Evolutionary conservation across 2,329 filamentous ascomycete species (phyloP).

Genomic region (Furcasterigmium sp.): DNA sequence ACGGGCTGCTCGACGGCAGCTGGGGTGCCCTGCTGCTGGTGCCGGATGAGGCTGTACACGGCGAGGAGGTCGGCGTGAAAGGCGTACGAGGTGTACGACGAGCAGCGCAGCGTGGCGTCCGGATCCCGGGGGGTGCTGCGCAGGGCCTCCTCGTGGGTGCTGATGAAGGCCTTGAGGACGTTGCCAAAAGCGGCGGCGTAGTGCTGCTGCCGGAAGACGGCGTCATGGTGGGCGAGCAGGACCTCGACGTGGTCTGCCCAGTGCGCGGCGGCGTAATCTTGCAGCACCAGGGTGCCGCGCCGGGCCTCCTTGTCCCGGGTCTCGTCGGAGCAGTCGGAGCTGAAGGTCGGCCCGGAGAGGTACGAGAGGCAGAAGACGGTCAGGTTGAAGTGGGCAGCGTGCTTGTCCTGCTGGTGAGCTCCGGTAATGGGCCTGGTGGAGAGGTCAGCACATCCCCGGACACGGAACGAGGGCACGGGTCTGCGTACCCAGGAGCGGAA

Average conservation of each 20-base stretch:
- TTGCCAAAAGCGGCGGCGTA: neutral
- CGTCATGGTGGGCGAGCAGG: conserved; percentile 11
- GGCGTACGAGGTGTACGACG: conserved; percentile 7
- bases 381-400: conserved; percentile 22
- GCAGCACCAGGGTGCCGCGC: conserved; percentile 26
- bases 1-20: conserved; percentile 17
- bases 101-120: conserved; percentile 5
- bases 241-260: conserved; percentile 26
- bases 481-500: no score
- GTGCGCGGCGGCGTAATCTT: conserved; percentile 29
- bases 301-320: conserved; percentile 9
- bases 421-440: conserved; percentile 6
- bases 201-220: conserved; percentile 4
- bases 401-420: neutral
- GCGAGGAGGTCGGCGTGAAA: conserved; percentile 12
- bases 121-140: neutral
- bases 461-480: no score
- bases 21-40: conserved; percentile 11
- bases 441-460: no score
- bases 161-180: conserved; percentile 7
- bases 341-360: conserved; percentile 25
- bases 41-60: conserved; percentile 15
- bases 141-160: conserved; percentile 2
- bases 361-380: conserved; percentile 26
- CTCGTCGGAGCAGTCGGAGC: conserved; percentile 5